Evolutionary conservation across 83 land plant genomes (phyloP), one percentile per base, ranked within the genome.

Genomic region (Isoetes engelmannii): DNA sequence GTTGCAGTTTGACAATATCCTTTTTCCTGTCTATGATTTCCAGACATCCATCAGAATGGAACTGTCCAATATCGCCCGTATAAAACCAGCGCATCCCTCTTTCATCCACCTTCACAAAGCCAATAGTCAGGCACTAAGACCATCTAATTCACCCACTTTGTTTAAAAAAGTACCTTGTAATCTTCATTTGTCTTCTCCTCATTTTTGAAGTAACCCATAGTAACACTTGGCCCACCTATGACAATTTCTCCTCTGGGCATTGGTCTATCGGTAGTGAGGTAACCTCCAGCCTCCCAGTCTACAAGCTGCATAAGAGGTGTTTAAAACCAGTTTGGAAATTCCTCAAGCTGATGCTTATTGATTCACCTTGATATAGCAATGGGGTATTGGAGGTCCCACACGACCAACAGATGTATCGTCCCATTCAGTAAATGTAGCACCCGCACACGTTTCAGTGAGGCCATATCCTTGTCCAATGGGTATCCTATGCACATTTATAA

Each of bases 211-310:
- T 92, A 92, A 12, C 98, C 98, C 45, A 72, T 53, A 7, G 98
- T 85, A 3, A 92, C 87, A 68, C 76, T 84, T 19, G 61, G 65
- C 10, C 98, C 98, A 49, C 98, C 98, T 62, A 92, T 61, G 12
- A 89, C 92, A 47, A 92, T 75, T 72, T 92, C 98, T 69, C 98
- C 98, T 73, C 92, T 70, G 28, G 98, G 92, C 88, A 90, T 81
- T 69, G 95, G 95, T 44, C 70, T 75, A 68, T 92, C 98, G 45
- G 84, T 70, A 3, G 70, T 70, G 66, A 28, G 48, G 65, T 92
- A 92, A 0, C 89, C 94, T 64, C 98, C 98, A 75, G 84, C 98
- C 50, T 85, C 86, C 98, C 97, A 92, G 67, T 85, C 70, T 43
- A 92, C 77, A 43, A 92, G 78, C 97, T 92, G 79, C 65, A 73